Base-by-base conservation (phyloP, 768 basidiomycete species). In the Panus rudis region DNA sequence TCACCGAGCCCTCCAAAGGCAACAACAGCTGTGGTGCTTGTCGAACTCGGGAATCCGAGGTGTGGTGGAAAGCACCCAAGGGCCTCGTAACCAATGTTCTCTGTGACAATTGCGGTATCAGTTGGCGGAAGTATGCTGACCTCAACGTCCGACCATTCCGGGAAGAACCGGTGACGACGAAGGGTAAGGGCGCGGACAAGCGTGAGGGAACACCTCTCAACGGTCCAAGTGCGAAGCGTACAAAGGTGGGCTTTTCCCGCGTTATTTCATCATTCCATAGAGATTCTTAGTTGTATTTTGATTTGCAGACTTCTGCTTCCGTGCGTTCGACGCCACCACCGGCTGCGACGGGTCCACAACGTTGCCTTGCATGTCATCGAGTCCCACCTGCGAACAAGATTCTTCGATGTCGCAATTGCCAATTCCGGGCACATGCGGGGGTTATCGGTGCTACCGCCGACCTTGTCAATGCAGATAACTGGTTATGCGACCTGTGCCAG, bases 81-180 rank as follows among this genome's bases (percentile, higher is more conserved):
- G 86, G 84, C 17, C 72, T 93, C n/a, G 62, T 71, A 0, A 84
- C 84, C 2, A 73, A 72, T 46, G 75, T 91, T 28, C 77, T 94
- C 41, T 96, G 92, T 58, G 88, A 93, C 35, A 71, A 62, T 22
- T 96, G 92, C 55, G 92, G 92, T 11, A 75, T 79, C 34, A 85
- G 84, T 50, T 96, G 90, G 84, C 72, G 92, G 52, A 96, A 93
- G 63, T 96, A 96, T 59, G 92, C 89, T 0, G 91, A 93, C 52
- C 68, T 92, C 38, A 88, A 82, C 52, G 80, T 85, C 20, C 71
- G 85, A 31, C 80, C 81, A 7, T 45, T 79, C 16, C 75, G 85
- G 22, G 86, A 90, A 44, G 85, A 87, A 35, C 63, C 64, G 51
- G 56, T 56, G 5, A 72, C 69, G 55, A 53, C 58, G 37, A 43